Base-by-base conservation (phyloP, 371 early-diverging fungal genomes). In the Rhizopus microsporus region DNA sequence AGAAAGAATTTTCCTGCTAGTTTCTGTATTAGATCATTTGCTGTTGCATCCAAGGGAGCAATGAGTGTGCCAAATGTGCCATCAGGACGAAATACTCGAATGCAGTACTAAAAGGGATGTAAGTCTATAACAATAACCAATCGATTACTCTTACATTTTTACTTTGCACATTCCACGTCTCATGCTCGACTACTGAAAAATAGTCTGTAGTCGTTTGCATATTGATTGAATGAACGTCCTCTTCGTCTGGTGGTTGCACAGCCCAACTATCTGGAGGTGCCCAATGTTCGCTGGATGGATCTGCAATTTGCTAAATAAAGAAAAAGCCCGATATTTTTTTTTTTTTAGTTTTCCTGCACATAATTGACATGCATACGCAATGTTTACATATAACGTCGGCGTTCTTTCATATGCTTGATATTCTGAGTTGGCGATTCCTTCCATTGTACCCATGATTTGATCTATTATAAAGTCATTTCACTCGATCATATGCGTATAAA, bases 1-100 rank as follows among this genome's bases (percentile, higher is more conserved):
- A 90, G 74, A 64, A 91, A 93, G 62, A 90, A 87, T 60, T 92
- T 93, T 58, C 84, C 86, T 33, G 85, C 84, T 0, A 90, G 77
- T 59, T 80, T 82, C 38, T 84, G 73, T 48, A 84, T 79, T n/a
- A 93, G 73, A 37, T 92, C 89, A 23, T 79, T 77, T 3, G 92
- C 82, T 4, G 91, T 88, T 1, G 85, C 82, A 23, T 79, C 75
- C 29, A 90, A 68, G 5, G 81, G 80, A 38, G 87, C 83, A 52
- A 78, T 83, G 44, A 93, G 78, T 0, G 92, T 92, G 34, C 85
- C 87, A 67, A 89, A 93, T 0, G 93, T 92, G 34, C 83, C 80
- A 60, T 91, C 92, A 3, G 80, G 81, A 32, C 84, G 73, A 61
- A 86, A 88, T 23, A 86, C 80, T 30, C 87, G 83, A 46, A 88